A percentile compares a stretch with the other conserved stretches of the same genome.
These are phyloP conservation scores for Leishmania lainsoni DNA, from an alignment of 208 protist species.

Conservation along the genomic window DNA sequence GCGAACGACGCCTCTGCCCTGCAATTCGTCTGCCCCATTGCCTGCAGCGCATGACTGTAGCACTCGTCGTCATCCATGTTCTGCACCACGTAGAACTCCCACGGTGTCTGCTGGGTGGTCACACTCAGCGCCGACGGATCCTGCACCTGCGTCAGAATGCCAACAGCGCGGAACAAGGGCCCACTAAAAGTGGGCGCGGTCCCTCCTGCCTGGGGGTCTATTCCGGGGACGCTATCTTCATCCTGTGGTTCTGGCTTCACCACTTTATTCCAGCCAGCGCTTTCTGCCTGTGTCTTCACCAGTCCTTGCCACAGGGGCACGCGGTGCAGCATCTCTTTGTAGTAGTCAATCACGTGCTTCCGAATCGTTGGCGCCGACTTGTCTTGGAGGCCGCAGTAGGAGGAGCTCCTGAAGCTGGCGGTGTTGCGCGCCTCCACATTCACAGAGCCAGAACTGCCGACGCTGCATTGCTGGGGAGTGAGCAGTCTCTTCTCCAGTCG, in stretches of 20 bases:
- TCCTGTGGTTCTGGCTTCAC: conserved; percentile 28
- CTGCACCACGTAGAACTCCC: conserved; percentile 81
- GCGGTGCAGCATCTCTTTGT: conserved; percentile 65
- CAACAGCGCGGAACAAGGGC: conserved; percentile 48
- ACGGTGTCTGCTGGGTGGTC: conserved; percentile 53
- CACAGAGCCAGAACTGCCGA: conserved; percentile 2
- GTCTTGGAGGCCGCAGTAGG: conserved; percentile 80
- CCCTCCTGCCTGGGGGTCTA: not conserved
- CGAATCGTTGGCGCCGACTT: conserved; percentile 19
- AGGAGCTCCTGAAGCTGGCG: conserved; percentile 61
- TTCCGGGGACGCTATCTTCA: conserved; percentile 3
- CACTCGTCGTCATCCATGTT: conserved; percentile 66
- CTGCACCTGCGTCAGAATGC: conserved; percentile 79
- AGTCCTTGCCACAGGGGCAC: conserved; percentile 46
- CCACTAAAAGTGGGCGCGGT: not conserved
- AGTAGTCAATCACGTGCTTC: conserved; percentile 54
- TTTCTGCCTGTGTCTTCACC: conserved; percentile 8
- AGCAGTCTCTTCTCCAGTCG: conserved; percentile 37
- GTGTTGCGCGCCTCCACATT: conserved; percentile 70
- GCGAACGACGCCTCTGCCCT: conserved; percentile 14
- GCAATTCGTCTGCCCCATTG: conserved; percentile 44
- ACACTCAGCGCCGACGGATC: conserved; percentile 40
- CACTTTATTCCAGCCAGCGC: not conserved
- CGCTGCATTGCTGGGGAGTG: conserved; percentile 12
- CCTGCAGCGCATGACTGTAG: conserved; percentile 52